Percentiles rank a stretch among this genome's conserved stretches.
Evolutionary conservation across 139 green algal genomes (phyloP).

Genomic region (Microglena sp.): DNA sequence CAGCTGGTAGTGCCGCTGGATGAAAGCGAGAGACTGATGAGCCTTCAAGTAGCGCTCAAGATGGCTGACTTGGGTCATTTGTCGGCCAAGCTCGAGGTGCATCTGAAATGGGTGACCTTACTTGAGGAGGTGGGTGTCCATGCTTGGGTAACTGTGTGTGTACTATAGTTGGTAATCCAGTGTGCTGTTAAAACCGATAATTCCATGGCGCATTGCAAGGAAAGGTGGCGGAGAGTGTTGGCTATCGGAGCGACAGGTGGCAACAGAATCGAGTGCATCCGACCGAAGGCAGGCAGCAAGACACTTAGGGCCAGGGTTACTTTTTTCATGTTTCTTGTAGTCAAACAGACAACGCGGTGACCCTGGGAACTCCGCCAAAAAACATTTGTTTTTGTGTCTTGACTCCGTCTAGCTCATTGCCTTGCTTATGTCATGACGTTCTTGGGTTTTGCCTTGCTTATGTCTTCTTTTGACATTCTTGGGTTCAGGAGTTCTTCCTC

Average conservation of each 20-base stretch:
- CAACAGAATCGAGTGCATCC: no score
- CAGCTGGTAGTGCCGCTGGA: no score
- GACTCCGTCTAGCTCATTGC: no score
- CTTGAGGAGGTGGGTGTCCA: conserved; percentile 53
- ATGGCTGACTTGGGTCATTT: conserved; percentile 47
- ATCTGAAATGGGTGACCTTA: conserved; percentile 33
- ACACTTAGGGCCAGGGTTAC: not conserved
- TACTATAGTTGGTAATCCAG: no score
- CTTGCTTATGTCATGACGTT: no score
- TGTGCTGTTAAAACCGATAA: not conserved
- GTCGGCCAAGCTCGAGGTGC: conserved; percentile 26
- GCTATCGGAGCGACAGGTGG: no score
- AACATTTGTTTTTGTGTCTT: not conserved
- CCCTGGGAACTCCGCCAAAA: not conserved
- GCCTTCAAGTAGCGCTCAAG: conserved; percentile 46
- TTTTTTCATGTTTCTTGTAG: not conserved
- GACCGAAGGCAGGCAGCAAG: not conserved
- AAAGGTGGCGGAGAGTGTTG: no score
- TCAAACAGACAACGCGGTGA: not conserved
- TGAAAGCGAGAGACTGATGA: conserved; percentile 18
- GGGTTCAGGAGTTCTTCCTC: conserved; percentile 29
- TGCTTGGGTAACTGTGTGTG: no score
- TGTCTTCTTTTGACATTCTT: no score
- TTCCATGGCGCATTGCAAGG: not conserved
- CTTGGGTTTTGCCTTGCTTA: no score